Evolutionary conservation across 2,329 filamentous ascomycete genomes (phyloP), one percentile per base, ranked within the genome.

Genomic region (Neofusicoccum laricinum): DNA sequence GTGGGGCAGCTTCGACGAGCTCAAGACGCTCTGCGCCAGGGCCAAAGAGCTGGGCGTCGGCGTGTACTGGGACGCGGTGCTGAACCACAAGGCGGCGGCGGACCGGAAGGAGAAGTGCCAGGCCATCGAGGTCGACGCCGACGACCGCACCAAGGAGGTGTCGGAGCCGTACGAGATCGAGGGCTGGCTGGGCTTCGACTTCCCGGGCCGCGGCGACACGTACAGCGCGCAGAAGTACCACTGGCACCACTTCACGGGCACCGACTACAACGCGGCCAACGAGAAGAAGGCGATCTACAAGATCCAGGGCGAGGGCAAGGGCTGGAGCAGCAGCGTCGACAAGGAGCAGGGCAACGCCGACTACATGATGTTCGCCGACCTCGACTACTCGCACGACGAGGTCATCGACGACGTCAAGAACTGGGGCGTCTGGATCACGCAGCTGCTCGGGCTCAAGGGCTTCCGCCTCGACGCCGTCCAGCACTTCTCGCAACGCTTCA

Each of bases 401-500:
- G 89, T 91, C 3, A 78, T 89, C 64, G 80, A 81, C 0, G 88
- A 90, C 68, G 89, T 91, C 3, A 79, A 88, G 62, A 34, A 45
- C 58, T 92, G 89, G 90, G 87, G 86, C 1, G 77, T 83, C 4
- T 92, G 90, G 90, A 80, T 92, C 64, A 82, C 84, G 0, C 77
- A 84, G 5, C 80, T 88, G 65, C 72, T 90, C 0, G 84, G 84
- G 0, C 77, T 92, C 11, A 81, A 83, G 66, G 89, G 89, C 0
- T 88, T 92, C 73, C 82, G 90, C 17, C 83, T 92, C 58, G 90
- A 92, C 72, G 90, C 89, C 12, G 86, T 88, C 34, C 90, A 91
- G 76, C 90, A 92, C 75, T 90, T 88, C 75, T 88, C 85, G 32
- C 84, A 85, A 65, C 79, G 81, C n/a, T 92, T 92, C 71, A 82